Evolutionary conservation across 306 rosid genomes (phyloP).

Genomic region (Ormosia semicastrata): DNA sequence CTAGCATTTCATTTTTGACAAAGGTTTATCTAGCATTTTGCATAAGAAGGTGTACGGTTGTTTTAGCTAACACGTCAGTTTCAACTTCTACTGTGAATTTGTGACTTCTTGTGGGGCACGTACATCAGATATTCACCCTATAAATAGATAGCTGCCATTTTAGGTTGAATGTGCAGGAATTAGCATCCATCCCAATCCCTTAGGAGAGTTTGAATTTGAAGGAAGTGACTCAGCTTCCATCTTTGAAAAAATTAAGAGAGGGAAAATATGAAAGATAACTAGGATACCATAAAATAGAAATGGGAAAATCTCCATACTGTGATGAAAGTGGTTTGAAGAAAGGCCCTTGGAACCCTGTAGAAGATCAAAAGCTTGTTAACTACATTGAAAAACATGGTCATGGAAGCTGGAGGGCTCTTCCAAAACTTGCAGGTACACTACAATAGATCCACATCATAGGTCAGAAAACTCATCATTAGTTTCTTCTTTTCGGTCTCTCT

Average conservation of each 20-base stretch:
- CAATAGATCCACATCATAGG: neutral
- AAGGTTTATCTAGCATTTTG: neutral
- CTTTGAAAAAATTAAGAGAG: neutral
- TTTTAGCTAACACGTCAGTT: conserved; percentile 16
- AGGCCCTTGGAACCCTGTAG: conserved; percentile 46
- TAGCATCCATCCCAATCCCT: neutral
- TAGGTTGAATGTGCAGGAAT: conserved; percentile 9
- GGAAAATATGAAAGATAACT: neutral
- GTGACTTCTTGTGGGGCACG: neutral
- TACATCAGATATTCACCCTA: conserved; percentile 15
- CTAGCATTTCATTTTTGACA: neutral
- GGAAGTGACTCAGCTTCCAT: neutral
- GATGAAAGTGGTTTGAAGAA: conserved; percentile 41
- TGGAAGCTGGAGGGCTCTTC: conserved; percentile 40
- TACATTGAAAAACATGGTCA: conserved; percentile 34
- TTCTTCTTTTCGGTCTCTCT: neutral
- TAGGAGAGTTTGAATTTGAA: neutral
- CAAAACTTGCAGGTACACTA: conserved; percentile 39
- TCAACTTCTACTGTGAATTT: conserved; percentile 3
- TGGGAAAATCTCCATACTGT: conserved; percentile 38
- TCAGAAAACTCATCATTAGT: neutral
- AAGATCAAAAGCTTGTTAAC: conserved; percentile 30
- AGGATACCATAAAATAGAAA: neutral
- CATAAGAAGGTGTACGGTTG: neutral
- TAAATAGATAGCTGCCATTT: conserved; percentile 9